Conservation (phyloP, 2,329 filamentous ascomycete species). For the Polychaeton citri region DNA sequence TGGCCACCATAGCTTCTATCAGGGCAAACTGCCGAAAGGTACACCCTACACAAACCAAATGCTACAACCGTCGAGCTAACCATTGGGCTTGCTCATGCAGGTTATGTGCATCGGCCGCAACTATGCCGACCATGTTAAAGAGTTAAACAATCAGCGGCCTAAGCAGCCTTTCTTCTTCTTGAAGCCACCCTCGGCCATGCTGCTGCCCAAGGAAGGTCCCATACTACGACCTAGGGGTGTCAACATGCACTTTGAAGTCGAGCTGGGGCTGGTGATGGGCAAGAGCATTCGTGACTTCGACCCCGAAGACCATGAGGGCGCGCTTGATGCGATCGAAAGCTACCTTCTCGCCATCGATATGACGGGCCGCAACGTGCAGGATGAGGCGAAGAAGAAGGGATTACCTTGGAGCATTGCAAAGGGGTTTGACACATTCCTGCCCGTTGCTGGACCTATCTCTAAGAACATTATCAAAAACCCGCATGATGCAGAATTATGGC, state of each 20-base stretch:
- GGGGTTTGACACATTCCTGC: constrained; percentile 95
- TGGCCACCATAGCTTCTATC: constrained; percentile 15
- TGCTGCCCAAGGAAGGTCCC: constrained; percentile 64
- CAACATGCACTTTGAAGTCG: constrained; percentile 86
- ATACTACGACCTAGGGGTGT: constrained; percentile 73
- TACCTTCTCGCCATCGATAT: constrained; percentile 93
- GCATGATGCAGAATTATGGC: constrained; percentile 73
- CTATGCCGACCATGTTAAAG: constrained; percentile 91
- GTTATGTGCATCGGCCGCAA: constrained; percentile 91
- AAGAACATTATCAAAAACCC: constrained; percentile 74
- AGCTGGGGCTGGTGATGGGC: constrained; percentile 80
- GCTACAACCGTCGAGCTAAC: neutral
- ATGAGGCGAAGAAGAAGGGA: constrained; percentile 93
- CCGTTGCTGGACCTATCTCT: constrained; percentile 67
- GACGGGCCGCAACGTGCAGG: constrained; percentile 90
- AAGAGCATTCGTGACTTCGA: constrained; percentile 65
- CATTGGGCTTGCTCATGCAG: constrained; percentile 25
- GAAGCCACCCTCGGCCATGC: constrained; percentile 79
- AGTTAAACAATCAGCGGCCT: constrained; percentile 74
- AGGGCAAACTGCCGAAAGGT: constrained; percentile 36
- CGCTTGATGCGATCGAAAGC: constrained; percentile 68
- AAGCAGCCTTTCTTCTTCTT: constrained; percentile 99
- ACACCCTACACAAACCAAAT: constrained; percentile 3
- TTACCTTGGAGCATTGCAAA: constrained; percentile 94
- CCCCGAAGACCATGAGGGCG: constrained; percentile 59